Evolutionary conservation across 2,329 filamentous ascomycete species (phyloP), one percentile per base, ranked within the genome.

Genomic region (Stemphylium beticola): DNA sequence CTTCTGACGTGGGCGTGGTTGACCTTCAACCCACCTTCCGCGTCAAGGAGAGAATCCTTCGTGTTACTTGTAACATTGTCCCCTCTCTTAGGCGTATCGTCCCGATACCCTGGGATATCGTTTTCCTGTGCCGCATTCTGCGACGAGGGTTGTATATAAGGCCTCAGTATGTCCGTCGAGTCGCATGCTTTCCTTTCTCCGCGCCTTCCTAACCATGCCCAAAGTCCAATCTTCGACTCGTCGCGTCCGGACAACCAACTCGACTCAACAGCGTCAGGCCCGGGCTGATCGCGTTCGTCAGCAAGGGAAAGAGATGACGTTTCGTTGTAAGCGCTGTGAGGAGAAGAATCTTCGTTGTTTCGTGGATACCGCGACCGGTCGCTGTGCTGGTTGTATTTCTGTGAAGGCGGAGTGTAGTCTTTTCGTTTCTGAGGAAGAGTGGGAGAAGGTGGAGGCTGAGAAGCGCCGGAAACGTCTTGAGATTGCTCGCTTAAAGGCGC

Each of bases 61-160:
- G 10, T 24, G 4, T 42, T 41, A 17, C 29, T 49, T 49, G 9
- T 49, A 49, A 49, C 26, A 49, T 38, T 47, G 38, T 15, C 33
- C 15, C 44, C 29, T 20, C 29, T 38, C 34, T 48, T 48, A 32
- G 37, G 17, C 11, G 12, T 47, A 47, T 47, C 24, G 15, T 47
- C 44, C 8, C 22, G 18, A 47, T 47, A 47, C 34, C 14, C 18
- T 45, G 36, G 32, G 12, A 12, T 45, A 18, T 45, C 12, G 10
- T 45, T 45, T 45, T 45, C 9, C 42, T 34, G 22, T 43, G 7
- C 40, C 18, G 31, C 31, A 15, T 32, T 14, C 20, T 37, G 9
- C 2, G 3, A n/a, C 14, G 31, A 9, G 9, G 15, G 42, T 31
- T 33, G 15, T 5, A 37, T 46, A 46, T 36, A 46, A 38, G 44